Evolutionary conservation across 305 asterid species (phyloP), one percentile per base, ranked within the genome.

Genomic region (Solanum hybrid): DNA sequence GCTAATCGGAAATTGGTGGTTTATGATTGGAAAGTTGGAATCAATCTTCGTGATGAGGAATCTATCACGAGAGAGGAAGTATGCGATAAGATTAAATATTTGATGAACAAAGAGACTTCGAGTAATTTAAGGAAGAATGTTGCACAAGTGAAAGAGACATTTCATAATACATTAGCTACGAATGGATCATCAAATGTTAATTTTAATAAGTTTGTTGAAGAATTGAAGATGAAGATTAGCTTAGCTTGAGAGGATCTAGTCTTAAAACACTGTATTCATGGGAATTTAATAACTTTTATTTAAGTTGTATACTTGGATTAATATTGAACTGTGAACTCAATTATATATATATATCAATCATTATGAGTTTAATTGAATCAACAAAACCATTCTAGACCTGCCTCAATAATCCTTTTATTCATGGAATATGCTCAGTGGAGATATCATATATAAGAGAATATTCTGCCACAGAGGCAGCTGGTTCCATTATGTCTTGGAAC

Each of bases 1-100:
- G 93, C 95, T 3, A 94, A 94, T 26, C 38, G 94, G 80, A 93
- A 93, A 73, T 3, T 94, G 26, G 95, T 94, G 90, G 95, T 94
- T 73, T 95, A 93, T 80, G 95, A 94, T 86, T 93, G 93, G 95
- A 78, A 72, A 75, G 87, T 93, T 11, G 96, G 96, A 56, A 22
- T 94, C 27, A 91, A 93, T 91, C 86, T 93, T 5, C 91, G 94
- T 85, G 95, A 93, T 4, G 91, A 91, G 2, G 87, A 37, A 20
- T 64, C 42, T 0, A 22, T 94, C 79, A 64, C 64, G 13, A 38
- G 64, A 38, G 92, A 92, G 36, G 97, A 95, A 89, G 96, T 95
- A 3, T 87, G 89, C 10, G 94, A 89, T 5, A 96, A 94, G 88
- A 91, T 96, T 37, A 89, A 81, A 8, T 75, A 46, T 87, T 89